phyloP scores from a whole-genome alignment of 768 basidiomycete species.

The Pilatotrama ljubarskyi region DNA sequence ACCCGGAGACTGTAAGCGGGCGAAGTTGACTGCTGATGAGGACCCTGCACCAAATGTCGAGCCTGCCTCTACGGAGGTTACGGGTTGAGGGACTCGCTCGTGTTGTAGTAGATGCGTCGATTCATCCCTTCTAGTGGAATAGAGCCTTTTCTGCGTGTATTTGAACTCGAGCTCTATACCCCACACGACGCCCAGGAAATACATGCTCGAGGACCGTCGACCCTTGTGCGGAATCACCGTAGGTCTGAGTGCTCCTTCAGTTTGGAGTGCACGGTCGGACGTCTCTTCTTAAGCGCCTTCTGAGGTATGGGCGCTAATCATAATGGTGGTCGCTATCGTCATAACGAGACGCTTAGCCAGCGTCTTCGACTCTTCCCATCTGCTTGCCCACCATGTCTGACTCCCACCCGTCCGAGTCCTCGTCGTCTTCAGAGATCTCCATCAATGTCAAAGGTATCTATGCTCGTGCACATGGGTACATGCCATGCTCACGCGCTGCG shows the following conservation, averaged over 20 bases:
- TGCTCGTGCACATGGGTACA: background rate
- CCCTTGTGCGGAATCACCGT: no score
- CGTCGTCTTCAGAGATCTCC: constrained; percentile 30
- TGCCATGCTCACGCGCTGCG: background rate
- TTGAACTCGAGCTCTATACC: no score
- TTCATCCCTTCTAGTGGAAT: no score
- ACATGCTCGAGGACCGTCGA: no score
- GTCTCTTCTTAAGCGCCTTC: background rate
- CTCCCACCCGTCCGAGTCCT: constrained; percentile 10
- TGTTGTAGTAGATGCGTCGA: no score
- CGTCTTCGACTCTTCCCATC: background rate
- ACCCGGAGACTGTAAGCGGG: constrained; percentile 10
- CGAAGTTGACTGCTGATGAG: constrained; percentile 7
- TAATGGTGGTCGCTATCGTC: constrained; percentile 2
- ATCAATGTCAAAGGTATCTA: constrained; percentile 58
- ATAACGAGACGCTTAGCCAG: background rate
- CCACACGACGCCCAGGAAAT: no score
- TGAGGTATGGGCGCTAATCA: background rate
- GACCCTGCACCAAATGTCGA: background rate
- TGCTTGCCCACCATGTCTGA: constrained; percentile 7
- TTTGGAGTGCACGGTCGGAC: no score
- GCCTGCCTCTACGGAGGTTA: background rate
- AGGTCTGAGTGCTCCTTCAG: no score
- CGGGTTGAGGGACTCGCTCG: background rate
- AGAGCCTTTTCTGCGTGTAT: no score